Evolutionary conservation across 148 eudicot genomes (phyloP).

Genomic region (Fagopyrum tataricum): DNA sequence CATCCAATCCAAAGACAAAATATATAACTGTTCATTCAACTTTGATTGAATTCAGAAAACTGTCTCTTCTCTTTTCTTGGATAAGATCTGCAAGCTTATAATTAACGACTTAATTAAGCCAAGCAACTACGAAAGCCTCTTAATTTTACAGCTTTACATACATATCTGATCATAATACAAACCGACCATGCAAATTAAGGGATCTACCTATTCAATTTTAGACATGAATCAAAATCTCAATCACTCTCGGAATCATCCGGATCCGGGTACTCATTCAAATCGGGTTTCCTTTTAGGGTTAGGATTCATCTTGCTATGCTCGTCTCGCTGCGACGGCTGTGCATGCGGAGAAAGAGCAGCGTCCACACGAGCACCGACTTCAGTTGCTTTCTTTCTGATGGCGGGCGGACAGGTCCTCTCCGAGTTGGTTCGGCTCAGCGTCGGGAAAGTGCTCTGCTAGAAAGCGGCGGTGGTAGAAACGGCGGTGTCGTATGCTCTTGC

Average conservation of each 20-base stretch:
- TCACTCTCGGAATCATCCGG: slow-evolving; percentile 1
- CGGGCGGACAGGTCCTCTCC: background rate
- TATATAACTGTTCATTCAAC: background rate
- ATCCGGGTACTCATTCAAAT: slow-evolving; percentile 5
- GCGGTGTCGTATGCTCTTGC: slow-evolving; percentile 13
- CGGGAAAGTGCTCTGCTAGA: background rate
- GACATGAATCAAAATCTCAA: background rate
- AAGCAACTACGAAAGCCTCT: background rate
- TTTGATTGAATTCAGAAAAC: background rate
- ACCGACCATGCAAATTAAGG: background rate
- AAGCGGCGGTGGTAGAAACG: slow-evolving; percentile 11
- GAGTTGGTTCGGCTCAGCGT: background rate
- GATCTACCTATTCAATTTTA: background rate
- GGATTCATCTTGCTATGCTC: background rate
- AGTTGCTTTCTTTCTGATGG: background rate
- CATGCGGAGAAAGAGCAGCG: background rate
- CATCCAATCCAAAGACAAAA: too few relatives aligned
- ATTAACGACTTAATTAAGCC: background rate
- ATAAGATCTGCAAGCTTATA: background rate
- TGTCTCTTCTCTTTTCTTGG: background rate
- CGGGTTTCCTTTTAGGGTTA: background rate
- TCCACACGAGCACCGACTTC: slow-evolving; percentile 1
- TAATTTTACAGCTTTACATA: background rate
- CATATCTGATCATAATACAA: background rate
- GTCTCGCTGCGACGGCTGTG: background rate